A percentile compares a stretch with the other conserved stretches of the same genome.
These are phyloP conservation scores for Bryum argenteum DNA, from an alignment of 225 moss, liverwort and hornwort species.

Conservation along the genomic window DNA sequence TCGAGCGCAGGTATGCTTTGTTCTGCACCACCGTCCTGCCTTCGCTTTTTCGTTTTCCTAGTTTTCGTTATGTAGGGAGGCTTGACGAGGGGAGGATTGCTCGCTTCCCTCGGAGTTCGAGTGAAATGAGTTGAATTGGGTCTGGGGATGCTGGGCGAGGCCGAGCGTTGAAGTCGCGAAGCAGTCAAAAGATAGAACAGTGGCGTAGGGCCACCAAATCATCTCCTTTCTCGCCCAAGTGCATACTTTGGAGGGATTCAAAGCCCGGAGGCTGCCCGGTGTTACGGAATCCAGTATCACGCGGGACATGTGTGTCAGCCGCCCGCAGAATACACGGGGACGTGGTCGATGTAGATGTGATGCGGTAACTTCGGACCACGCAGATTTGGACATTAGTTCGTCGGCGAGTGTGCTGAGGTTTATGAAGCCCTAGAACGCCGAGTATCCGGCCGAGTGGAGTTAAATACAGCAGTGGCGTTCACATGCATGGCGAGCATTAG, in stretches of 20 bases:
- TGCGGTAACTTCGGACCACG: not conserved
- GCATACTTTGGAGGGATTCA: not conserved
- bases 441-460: not conserved
- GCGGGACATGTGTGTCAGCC: not conserved
- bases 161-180: not conserved
- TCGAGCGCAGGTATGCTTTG: slow-evolving; percentile 51
- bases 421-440: not conserved
- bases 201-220: not conserved
- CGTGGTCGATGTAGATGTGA: not conserved
- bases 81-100: not conserved
- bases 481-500: not conserved
- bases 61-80: not conserved
- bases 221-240: not conserved
- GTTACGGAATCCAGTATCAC: not conserved
- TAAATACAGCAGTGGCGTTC: not conserved
- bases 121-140: not conserved
- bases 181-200: not conserved
- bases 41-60: not conserved
- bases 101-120: not conserved
- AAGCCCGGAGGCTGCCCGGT: not conserved
- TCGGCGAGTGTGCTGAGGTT: not conserved
- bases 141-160: not conserved
- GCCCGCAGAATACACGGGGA: not conserved
- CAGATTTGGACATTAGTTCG: not conserved
- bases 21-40: not conserved